Percentiles rank a stretch among this genome's conserved stretches.
Evolutionary conservation across 208 protist genomes (phyloP).

Genomic region (Leishmania martiniquensis): DNA sequence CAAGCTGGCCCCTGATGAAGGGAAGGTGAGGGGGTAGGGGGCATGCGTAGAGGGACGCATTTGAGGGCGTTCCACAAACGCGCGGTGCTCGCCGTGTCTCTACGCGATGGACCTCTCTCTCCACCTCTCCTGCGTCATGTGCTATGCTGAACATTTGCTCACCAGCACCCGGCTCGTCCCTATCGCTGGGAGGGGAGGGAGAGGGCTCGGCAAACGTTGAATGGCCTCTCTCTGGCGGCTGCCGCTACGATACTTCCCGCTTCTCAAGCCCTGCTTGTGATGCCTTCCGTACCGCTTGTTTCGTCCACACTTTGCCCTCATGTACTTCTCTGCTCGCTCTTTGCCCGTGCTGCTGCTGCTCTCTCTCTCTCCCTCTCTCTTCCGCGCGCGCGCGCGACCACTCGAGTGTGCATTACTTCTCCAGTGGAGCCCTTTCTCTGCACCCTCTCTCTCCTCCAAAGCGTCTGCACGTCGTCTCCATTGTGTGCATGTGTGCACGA

Average conservation of each 20-base stretch:
- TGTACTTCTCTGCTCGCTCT: not conserved
- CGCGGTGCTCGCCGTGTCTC: not conserved
- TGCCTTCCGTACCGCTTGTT: not conserved
- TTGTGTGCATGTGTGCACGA: not conserved
- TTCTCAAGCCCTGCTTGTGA: not conserved
- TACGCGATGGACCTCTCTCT: not conserved
- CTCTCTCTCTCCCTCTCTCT: conserved; percentile 12
- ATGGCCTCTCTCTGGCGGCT: not conserved
- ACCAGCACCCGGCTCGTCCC: not conserved
- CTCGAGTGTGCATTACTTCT: not conserved
- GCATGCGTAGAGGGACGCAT: no score
- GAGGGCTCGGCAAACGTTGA: not conserved
- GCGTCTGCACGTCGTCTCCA: not conserved
- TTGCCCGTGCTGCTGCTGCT: not conserved
- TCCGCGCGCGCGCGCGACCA: not conserved
- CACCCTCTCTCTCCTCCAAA: not conserved
- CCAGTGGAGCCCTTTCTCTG: not conserved
- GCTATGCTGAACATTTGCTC: not conserved
- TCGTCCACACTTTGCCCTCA: not conserved
- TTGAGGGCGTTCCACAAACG: not conserved
- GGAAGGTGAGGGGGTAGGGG: not conserved
- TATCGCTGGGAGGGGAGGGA: not conserved
- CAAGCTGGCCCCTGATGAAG: not conserved
- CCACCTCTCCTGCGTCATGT: not conserved
- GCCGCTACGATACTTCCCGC: not conserved